Percentiles rank a stretch among this genome's conserved stretches.
These are phyloP conservation scores for Wickerhamia fluorescens DNA, from an alignment of 805 yeast species.

Conservation along the genomic window DNA sequence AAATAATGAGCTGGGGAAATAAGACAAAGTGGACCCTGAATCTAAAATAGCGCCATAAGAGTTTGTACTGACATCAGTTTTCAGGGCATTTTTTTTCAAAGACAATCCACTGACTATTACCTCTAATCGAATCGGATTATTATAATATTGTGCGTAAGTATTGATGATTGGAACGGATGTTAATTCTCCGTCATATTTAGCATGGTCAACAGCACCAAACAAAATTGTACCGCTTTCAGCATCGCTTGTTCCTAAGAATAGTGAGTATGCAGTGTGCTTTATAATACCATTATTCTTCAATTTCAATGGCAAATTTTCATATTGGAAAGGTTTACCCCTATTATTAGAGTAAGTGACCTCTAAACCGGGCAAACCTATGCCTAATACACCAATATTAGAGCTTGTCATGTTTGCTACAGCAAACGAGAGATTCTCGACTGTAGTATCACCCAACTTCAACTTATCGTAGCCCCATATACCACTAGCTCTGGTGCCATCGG, in stretches of 20 bases:
- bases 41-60: conserved; percentile 23
- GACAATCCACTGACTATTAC: conserved; percentile 38
- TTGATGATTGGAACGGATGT: conserved; percentile 37
- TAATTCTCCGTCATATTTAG: conserved; percentile 30
- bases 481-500: conserved; percentile 40
- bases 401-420: conserved; percentile 57
- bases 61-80: conserved; percentile 11
- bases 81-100: conserved; percentile 8
- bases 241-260: conserved; percentile 23
- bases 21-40: conserved; percentile 32
- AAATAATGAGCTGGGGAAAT: conserved; percentile 35
- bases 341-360: conserved; percentile 46
- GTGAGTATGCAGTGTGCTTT: conserved; percentile 27
- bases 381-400: conserved; percentile 51
- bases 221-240: conserved; percentile 26
- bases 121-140: conserved; percentile 39
- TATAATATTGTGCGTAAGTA: conserved; percentile 20
- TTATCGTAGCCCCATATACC: conserved; percentile 60
- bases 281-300: conserved; percentile 27
- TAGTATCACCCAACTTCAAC: conserved; percentile 43
- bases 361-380: conserved; percentile 62
- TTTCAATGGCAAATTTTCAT: conserved; percentile 34
- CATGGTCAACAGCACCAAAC: conserved; percentile 39
- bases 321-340: conserved; percentile 15
- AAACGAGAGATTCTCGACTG: conserved; percentile 48